These are phyloP conservation scores for Funneliformis caledonium DNA, from an alignment of 371 early-diverging fungal species.

Conservation along the genomic window DNA sequence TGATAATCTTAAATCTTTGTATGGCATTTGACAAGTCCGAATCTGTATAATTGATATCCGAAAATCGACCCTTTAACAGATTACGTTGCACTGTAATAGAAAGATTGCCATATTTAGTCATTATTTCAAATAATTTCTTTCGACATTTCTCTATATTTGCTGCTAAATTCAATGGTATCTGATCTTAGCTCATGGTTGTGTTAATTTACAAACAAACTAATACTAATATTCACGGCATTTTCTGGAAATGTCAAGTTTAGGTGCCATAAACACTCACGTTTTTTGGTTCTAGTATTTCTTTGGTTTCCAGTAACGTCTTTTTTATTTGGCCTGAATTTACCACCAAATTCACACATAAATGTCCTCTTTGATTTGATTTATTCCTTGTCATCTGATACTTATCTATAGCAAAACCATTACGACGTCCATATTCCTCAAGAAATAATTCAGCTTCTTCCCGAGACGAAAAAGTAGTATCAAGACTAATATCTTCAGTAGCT, in stretches of 20 bases:
- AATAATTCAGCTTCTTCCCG: not conserved
- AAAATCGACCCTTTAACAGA: not conserved
- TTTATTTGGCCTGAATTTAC: not conserved
- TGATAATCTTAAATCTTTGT: not conserved
- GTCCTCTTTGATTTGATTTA: not conserved
- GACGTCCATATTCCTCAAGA: not conserved
- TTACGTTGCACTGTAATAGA: not conserved
- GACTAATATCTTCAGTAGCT: too few relatives aligned
- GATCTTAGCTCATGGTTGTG: not conserved
- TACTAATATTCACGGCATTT: not conserved
- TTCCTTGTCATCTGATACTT: not conserved
- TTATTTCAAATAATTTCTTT: not conserved
- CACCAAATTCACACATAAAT: not conserved
- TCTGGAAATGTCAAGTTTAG: not conserved
- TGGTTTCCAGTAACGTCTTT: not conserved
- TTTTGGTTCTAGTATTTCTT: not conserved
- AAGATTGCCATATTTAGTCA: not conserved
- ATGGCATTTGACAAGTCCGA: constrained; percentile 12
- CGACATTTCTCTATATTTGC: not conserved
- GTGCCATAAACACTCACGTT: not conserved
- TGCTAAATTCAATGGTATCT: not conserved
- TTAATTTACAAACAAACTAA: not conserved
- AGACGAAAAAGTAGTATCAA: too few relatives aligned
- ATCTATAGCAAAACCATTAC: not conserved
- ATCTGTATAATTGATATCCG: not conserved